phyloP scores from a whole-genome alignment of 192 early-diverging fungal genomes.

The Coemansia sp. region DNA sequence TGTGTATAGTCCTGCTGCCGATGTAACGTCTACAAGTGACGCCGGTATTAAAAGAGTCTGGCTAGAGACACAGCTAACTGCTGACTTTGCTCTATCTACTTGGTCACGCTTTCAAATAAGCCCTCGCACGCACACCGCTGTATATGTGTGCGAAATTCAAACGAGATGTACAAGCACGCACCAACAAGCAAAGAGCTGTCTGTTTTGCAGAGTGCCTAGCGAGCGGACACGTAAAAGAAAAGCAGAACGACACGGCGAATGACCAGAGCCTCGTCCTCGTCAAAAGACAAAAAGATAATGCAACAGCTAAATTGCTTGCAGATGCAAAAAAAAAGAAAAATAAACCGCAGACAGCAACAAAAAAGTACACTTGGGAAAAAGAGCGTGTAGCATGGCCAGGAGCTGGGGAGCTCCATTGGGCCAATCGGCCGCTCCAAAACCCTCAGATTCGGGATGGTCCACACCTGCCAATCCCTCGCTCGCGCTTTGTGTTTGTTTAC shows the following conservation, averaged over 20 bases:
- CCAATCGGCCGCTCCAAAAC: constrained; percentile 4
- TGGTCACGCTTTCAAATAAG: not conserved
- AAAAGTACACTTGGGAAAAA: not conserved
- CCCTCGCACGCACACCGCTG: not conserved
- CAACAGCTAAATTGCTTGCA: constrained; percentile 10
- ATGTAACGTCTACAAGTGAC: too few species aligned
- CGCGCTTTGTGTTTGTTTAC: constrained; percentile 5
- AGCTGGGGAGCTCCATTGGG: not conserved
- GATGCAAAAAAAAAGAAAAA: constrained; percentile 13
- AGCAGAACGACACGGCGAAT: not conserved
- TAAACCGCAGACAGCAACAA: constrained; percentile 7
- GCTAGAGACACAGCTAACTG: not conserved
- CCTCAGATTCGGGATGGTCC: not conserved
- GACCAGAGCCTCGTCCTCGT: not conserved
- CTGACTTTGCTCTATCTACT: not conserved
- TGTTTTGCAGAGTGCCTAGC: not conserved
- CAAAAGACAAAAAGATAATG: constrained; percentile 2
- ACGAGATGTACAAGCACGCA: constrained; percentile 3
- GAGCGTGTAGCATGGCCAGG: not conserved
- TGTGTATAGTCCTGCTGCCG: not conserved
- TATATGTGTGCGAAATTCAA: not conserved
- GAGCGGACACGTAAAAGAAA: not conserved
- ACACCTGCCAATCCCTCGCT: not conserved
- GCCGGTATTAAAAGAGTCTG: not conserved
- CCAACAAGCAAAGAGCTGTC: not conserved